These are phyloP conservation scores for Arthrobotrys musiformis DNA, from an alignment of 2,329 filamentous ascomycete genomes.

Conservation along the genomic window DNA sequence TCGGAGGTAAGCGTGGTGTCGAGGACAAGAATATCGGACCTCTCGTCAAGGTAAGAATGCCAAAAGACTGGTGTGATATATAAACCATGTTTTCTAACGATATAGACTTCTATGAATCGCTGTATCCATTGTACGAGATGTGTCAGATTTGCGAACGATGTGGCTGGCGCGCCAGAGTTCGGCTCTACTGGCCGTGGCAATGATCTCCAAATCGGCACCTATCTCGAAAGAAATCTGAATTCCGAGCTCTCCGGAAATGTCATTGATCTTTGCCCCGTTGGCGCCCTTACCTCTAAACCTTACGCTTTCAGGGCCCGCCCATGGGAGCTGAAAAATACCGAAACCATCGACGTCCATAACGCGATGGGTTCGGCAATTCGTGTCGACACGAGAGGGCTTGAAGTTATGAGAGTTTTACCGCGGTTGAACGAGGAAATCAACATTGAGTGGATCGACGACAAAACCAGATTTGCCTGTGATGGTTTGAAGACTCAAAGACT, in stretches of 20 bases:
- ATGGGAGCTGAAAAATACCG: conserved; percentile 96
- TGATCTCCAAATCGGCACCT: conserved; percentile 97
- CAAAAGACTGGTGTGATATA: conserved; percentile 17
- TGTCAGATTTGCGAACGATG: conserved; percentile 95
- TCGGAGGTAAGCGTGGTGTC: conserved; percentile 93
- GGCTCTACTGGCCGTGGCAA: conserved; percentile 95
- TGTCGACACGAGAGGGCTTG: conserved; percentile 88
- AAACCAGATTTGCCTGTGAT: conserved; percentile 94
- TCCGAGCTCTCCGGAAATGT: conserved; percentile 96
- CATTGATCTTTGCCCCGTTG: conserved; percentile 97
- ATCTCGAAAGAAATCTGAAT: conserved; percentile 92
- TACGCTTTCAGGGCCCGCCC: conserved; percentile 97
- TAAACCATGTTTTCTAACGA: neutral
- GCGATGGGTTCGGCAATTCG: conserved; percentile 93
- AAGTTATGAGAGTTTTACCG: conserved; percentile 94
- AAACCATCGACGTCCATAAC: conserved; percentile 94
- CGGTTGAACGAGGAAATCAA: conserved; percentile 97
- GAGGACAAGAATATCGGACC: conserved; percentile 99
- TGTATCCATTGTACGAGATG: conserved; percentile 99
- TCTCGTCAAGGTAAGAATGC: conserved; percentile 75
- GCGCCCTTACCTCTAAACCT: conserved; percentile 94
- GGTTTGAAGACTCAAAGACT: conserved; percentile 95
- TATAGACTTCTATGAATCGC: conserved; percentile 93
- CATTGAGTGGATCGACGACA: conserved; percentile 99
- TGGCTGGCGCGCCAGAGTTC: conserved; percentile 94